phyloP scores from a whole-genome alignment of 2,329 filamentous ascomycete species.

The Parafenestella ontariensis region DNA sequence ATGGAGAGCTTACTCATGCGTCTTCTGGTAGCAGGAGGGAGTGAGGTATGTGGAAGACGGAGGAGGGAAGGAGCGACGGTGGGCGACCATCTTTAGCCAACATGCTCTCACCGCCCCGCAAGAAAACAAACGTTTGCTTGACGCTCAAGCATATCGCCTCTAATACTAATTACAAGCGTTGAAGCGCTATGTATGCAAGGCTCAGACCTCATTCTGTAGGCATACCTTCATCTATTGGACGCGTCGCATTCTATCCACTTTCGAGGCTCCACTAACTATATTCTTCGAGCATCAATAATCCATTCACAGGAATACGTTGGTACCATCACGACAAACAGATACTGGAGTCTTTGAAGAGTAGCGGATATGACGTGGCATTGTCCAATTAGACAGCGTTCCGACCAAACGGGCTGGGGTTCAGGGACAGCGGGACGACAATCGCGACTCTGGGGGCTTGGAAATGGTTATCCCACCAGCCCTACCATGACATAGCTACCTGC shows the following conservation, averaged over 20 bases:
- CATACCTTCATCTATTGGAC: not conserved
- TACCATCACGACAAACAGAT: not conserved
- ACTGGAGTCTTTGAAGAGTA: not conserved
- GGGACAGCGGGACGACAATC: constrained; percentile 27
- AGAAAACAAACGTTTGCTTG: no score
- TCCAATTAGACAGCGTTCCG: constrained; percentile 26
- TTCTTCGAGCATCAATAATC: not conserved
- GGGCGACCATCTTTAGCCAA: not conserved
- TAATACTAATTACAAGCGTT: not conserved
- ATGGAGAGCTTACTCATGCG: no score
- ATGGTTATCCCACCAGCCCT: constrained; percentile 21
- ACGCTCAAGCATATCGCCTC: no score
- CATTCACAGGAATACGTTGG: not conserved
- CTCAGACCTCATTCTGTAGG: not conserved
- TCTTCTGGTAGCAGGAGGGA: not conserved
- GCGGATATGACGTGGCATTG: not conserved
- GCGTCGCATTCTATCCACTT: not conserved
- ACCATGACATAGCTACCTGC: constrained; percentile 41
- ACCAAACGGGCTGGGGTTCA: constrained; percentile 17
- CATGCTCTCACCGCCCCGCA: not conserved
- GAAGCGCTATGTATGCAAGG: not conserved
- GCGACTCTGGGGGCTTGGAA: constrained; percentile 26
- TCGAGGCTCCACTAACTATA: not conserved
- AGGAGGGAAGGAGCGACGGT: not conserved
- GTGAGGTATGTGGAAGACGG: not conserved